Evolutionary conservation across 1,284 basidiomycete species (phyloP).

Genomic region (Phellinidium pouzarii): DNA sequence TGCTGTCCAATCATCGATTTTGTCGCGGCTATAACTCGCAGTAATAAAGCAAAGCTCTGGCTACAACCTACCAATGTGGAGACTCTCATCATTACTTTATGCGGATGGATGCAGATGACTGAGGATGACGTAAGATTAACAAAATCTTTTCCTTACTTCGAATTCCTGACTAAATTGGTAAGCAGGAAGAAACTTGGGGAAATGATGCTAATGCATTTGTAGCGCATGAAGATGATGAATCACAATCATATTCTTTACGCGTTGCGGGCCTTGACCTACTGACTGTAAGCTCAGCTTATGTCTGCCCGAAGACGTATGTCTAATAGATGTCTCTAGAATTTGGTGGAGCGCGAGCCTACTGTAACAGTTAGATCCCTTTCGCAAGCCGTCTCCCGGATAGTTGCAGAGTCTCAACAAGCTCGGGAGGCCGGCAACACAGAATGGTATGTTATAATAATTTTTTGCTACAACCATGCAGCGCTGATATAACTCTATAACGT

Average conservation of each 20-base stretch:
- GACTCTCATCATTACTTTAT: conserved; percentile 51
- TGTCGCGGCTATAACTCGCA: conserved; percentile 54
- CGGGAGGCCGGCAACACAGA: conserved; percentile 44
- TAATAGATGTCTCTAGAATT: conserved; percentile 39
- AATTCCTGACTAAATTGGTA: conserved; percentile 5
- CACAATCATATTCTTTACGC: conserved; percentile 74
- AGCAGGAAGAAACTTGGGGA: conserved; percentile 86
- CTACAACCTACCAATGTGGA: conserved; percentile 47
- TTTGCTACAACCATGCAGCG: background rate
- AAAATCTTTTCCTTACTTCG: no score
- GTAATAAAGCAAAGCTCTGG: conserved; percentile 59
- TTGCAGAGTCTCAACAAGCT: conserved; percentile 47
- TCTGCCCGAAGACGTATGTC: background rate
- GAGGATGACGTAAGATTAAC: conserved; percentile 65
- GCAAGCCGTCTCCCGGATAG: conserved; percentile 46
- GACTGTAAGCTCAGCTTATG: conserved; percentile 43
- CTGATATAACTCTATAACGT: background rate
- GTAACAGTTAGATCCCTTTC: conserved; percentile 56
- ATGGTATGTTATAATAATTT: conserved; percentile 38
- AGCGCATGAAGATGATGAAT: conserved; percentile 92
- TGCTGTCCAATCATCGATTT: conserved; percentile 80
- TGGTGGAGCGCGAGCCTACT: conserved; percentile 63
- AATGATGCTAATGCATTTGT: conserved; percentile 88
- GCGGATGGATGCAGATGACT: conserved; percentile 83
- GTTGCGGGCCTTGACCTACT: conserved; percentile 82